phyloP scores from a whole-genome alignment of 768 basidiomycete species.

The Lactarius hatsudake region DNA sequence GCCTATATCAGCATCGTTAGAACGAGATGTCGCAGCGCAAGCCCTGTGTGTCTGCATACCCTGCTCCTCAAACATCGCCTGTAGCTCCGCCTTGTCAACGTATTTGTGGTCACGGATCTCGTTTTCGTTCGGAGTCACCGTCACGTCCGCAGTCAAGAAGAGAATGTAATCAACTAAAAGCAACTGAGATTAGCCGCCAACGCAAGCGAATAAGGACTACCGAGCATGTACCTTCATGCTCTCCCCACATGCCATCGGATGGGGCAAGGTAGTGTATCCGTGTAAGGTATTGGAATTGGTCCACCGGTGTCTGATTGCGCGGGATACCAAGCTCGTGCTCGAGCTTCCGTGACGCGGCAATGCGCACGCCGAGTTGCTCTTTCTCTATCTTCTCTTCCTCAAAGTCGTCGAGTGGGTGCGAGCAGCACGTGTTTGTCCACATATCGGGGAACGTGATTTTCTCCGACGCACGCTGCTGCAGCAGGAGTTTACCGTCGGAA shows the following conservation, averaged over 20 bases:
- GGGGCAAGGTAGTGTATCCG: conserved; percentile 98
- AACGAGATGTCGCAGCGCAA: conserved; percentile 1
- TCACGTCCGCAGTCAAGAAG: conserved; percentile 88
- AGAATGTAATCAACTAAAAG: conserved; percentile 94
- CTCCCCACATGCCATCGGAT: conserved; percentile 90
- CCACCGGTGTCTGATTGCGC: conserved; percentile 65
- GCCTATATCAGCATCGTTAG: conserved; percentile 40
- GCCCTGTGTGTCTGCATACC: conserved; percentile 42
- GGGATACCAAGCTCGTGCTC: conserved; percentile 97
- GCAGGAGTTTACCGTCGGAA: conserved; percentile 84
- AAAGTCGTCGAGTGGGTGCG: conserved; percentile 92
- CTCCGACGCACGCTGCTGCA: conserved; percentile 94
- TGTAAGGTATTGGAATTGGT: conserved; percentile 91
- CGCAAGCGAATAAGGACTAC: neutral
- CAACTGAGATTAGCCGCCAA: conserved; percentile 5
- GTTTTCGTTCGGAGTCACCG: conserved; percentile 76
- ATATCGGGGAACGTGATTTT: conserved; percentile 99
- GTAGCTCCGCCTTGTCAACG: conserved; percentile 86
- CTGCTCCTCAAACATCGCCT: conserved; percentile 82
- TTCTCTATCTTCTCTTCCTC: conserved; percentile 74
- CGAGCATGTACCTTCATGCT: conserved; percentile 82
- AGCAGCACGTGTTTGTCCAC: conserved; percentile 99
- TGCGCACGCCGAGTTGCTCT: conserved; percentile 77
- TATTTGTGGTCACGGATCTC: conserved; percentile 92
- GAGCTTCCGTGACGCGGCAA: conserved; percentile 93